phyloP scores from a whole-genome alignment of 805 yeast species.

The Lipomyces sp. region DNA sequence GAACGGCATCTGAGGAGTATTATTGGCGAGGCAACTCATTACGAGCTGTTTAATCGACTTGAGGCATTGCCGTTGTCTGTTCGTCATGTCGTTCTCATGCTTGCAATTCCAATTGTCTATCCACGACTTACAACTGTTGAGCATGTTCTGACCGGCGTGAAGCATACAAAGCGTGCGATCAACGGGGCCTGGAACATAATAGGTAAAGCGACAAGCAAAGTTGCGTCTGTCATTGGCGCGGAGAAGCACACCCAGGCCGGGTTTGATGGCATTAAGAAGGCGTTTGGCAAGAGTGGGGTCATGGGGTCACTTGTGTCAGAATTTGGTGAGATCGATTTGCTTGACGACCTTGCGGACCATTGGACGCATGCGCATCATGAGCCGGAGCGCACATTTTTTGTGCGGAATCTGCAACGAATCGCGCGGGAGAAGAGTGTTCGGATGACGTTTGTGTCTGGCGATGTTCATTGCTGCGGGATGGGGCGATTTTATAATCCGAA shows the following conservation, averaged over 20 bases:
- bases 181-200: constrained; percentile 37
- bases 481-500: constrained; percentile 69
- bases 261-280: constrained; percentile 44
- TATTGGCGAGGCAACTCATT: constrained; percentile 61
- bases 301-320: constrained; percentile 81
- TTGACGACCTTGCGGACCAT: constrained; percentile 94
- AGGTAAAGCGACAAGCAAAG: constrained; percentile 40
- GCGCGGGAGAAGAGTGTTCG: constrained; percentile 69
- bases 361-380: constrained; percentile 94
- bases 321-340: constrained; percentile 85
- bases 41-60: constrained; percentile 63
- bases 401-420: constrained; percentile 65
- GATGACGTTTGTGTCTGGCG: constrained; percentile 86
- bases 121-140: constrained; percentile 95
- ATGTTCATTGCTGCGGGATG: constrained; percentile 86
- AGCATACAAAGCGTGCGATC: constrained; percentile 46
- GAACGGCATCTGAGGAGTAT: constrained; percentile 73
- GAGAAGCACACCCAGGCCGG: constrained; percentile 38
- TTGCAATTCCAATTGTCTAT: constrained; percentile 94
- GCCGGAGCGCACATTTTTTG: constrained; percentile 73
- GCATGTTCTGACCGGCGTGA: constrained; percentile 58
- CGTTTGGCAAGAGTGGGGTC: constrained; percentile 47
- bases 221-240: constrained; percentile 67
- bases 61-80: constrained; percentile 61
- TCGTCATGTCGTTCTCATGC: constrained; percentile 77